These are phyloP conservation scores for Lolium rigidum DNA, from an alignment of 176 grass and related monocot genomes.

Conservation along the genomic window DNA sequence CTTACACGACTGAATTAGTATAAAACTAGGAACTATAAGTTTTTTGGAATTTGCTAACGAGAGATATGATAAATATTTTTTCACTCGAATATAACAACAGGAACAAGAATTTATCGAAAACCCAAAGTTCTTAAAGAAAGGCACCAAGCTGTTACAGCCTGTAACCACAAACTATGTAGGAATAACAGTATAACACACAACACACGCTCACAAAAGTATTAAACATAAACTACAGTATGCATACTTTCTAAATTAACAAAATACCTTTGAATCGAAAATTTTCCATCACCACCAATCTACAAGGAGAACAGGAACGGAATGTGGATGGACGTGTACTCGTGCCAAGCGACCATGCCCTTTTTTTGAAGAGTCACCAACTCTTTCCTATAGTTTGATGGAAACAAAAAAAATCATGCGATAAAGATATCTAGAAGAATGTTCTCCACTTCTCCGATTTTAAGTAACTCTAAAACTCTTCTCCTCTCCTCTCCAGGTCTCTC, in stretches of 20 bases:
- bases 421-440: neutral
- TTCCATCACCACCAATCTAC: too few species aligned
- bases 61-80: too few species aligned
- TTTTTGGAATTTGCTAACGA: too few species aligned
- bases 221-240: neutral
- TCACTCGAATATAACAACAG: too few species aligned
- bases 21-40: too few species aligned
- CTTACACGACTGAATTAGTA: too few species aligned
- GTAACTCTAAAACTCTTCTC: neutral
- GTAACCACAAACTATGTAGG: neutral
- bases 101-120: too few species aligned
- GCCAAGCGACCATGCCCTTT: conserved; percentile 42
- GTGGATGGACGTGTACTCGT: neutral
- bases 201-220: neutral
- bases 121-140: too few species aligned
- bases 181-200: neutral
- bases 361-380: conserved; percentile 52
- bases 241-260: conserved; percentile 26
- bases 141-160: neutral
- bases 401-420: neutral
- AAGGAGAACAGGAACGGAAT: too few species aligned
- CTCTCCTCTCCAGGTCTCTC: too few species aligned
- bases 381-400: conserved; percentile 52
- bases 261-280: too few species aligned
- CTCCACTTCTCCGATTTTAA: neutral